Evolutionary conservation across 768 basidiomycete species (phyloP).

Genomic region (Calvatia gigantea): DNA sequence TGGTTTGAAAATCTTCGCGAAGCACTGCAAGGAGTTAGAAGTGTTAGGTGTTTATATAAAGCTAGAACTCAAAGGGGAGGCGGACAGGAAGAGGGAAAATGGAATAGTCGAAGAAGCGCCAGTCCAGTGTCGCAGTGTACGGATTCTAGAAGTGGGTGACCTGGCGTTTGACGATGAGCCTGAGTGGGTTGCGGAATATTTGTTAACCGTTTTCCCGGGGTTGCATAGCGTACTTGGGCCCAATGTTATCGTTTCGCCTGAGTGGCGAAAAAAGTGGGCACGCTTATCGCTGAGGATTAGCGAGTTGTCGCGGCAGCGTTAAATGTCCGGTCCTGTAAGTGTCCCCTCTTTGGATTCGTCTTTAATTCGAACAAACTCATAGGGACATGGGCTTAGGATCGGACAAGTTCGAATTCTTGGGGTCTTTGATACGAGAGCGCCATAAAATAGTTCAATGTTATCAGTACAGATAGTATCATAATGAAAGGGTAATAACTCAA

Average conservation of each 20-base stretch:
- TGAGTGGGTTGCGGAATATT: background rate
- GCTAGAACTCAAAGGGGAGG: background rate
- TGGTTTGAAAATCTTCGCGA: slow-evolving; percentile 1
- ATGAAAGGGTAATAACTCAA: background rate
- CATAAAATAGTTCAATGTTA: background rate
- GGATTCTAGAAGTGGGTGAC: background rate
- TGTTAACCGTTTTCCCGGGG: slow-evolving; percentile 3
- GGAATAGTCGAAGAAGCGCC: too few species aligned
- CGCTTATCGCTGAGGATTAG: background rate
- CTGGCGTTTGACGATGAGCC: background rate
- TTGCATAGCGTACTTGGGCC: background rate
- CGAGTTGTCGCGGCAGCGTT: background rate
- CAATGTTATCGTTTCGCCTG: background rate
- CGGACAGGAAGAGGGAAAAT: background rate
- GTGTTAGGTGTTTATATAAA: background rate
- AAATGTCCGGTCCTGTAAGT: too few species aligned
- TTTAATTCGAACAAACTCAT: too few species aligned
- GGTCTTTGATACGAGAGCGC: background rate
- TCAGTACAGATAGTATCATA: background rate
- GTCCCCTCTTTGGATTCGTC: too few species aligned
- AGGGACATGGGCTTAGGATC: too few species aligned
- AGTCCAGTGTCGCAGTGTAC: slow-evolving; percentile 1
- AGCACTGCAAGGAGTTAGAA: background rate
- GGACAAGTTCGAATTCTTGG: background rate
- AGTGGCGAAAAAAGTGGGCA: slow-evolving; percentile 5